Conservation (phyloP, 2,329 filamentous ascomycete species). For the Tolypocladium nubicola region DNA sequence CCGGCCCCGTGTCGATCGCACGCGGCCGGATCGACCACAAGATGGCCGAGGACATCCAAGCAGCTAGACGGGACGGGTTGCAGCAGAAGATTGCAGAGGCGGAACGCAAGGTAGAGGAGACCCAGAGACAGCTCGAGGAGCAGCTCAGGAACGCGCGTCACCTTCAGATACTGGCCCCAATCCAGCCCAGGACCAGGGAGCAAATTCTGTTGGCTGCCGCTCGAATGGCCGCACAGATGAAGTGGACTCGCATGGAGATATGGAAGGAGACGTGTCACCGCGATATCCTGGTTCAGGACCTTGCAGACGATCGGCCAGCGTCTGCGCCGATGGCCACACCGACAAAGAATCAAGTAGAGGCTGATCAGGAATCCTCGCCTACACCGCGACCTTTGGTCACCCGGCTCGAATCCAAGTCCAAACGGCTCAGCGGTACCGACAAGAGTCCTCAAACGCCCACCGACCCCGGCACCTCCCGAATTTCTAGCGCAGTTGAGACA, state of each 20-base stretch:
- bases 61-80: conserved; percentile 75
- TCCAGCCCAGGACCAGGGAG: conserved; percentile 83
- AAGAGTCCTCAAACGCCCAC: conserved; percentile 14
- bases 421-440: conserved; percentile 13
- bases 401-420: conserved; percentile 17
- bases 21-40: conserved; percentile 68
- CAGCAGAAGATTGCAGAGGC: conserved; percentile 72
- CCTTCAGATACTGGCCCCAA: conserved; percentile 76
- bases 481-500: conserved; percentile 9
- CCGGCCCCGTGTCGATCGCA: conserved; percentile 63
- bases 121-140: conserved; percentile 69
- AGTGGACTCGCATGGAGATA: conserved; percentile 89
- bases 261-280: conserved; percentile 87
- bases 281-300: conserved; percentile 75
- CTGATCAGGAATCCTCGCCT: conserved; percentile 12
- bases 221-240: conserved; percentile 75
- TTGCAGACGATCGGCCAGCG: conserved; percentile 58
- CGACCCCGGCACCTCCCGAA: conserved; percentile 10
- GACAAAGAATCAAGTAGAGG: conserved; percentile 15
- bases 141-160: conserved; percentile 85
- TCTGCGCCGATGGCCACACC: conserved; percentile 5
- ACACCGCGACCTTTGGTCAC: conserved; percentile 11
- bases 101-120: conserved; percentile 62
- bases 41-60: conserved; percentile 77
- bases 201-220: conserved; percentile 76